These are phyloP conservation scores for Suillus variegatus DNA, from an alignment of 768 basidiomycete genomes.

Conservation along the genomic window DNA sequence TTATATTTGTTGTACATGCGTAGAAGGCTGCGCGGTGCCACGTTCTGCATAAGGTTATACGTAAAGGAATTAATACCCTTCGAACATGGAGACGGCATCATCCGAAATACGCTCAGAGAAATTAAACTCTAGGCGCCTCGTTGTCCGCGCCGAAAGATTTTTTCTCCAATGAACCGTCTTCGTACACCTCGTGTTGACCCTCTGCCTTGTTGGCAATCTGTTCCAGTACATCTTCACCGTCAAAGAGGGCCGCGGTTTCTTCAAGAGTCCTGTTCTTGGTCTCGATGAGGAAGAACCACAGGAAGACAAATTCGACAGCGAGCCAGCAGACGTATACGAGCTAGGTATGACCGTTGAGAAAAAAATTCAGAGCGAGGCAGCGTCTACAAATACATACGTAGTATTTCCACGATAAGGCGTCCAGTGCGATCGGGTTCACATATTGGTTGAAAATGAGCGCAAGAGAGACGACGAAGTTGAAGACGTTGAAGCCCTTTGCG, in stretches of 20 bases:
- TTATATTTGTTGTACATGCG: constrained; percentile 8
- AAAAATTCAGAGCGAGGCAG: not conserved
- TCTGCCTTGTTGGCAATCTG: constrained; percentile 33
- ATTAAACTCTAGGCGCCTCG: constrained; percentile 4
- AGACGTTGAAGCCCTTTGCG: constrained; percentile 83
- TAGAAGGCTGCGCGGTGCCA: not conserved
- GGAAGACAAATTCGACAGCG: constrained; percentile 61
- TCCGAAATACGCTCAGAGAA: not conserved
- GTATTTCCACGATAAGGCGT: constrained; percentile 70
- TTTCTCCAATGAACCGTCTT: constrained; percentile 26
- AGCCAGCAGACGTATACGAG: constrained; percentile 76
- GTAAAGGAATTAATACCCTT: constrained; percentile 2
- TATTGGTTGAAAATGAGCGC: constrained; percentile 91
- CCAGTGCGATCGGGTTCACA: constrained; percentile 79
- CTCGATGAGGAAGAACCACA: constrained; percentile 70
- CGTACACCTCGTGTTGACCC: constrained; percentile 15
- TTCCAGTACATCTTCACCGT: constrained; percentile 57
- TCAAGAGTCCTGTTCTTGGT: constrained; percentile 75
- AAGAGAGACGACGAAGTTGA: constrained; percentile 76
- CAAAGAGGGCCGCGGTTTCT: constrained; percentile 82
- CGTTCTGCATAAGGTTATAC: constrained; percentile 5
- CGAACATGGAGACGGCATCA: not conserved
- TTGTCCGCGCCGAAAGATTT: constrained; percentile 6
- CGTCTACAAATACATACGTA: constrained; percentile 44
- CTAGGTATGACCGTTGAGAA: constrained; percentile 23